Percentiles rank a stretch among this genome's conserved stretches.
Evolutionary conservation across 2,329 filamentous ascomycete genomes (phyloP).

Genomic region (Microdochium paspali): DNA sequence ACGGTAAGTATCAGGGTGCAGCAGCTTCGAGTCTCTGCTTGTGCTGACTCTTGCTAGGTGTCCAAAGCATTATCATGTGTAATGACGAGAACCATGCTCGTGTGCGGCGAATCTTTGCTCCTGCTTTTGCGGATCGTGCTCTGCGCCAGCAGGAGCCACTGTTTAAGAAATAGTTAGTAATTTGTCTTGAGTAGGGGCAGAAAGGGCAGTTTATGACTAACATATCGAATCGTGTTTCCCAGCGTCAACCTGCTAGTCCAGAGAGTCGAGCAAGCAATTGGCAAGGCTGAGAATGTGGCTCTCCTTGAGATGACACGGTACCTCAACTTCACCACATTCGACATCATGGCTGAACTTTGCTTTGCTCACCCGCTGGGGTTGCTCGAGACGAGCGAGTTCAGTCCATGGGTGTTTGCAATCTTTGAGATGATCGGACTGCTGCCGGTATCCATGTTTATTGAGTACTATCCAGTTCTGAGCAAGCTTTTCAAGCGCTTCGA

Average conservation of each 20-base stretch:
- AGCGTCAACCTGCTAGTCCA: too few species aligned
- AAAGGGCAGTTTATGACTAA: too few species aligned
- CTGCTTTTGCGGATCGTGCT: constrained; percentile 9
- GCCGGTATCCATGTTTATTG: constrained; percentile 12
- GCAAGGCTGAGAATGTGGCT: too few species aligned
- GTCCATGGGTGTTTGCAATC: constrained; percentile 10
- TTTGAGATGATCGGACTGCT: constrained; percentile 14
- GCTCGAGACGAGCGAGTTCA: constrained; percentile 8
- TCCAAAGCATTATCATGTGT: too few species aligned
- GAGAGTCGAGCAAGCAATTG: not conserved
- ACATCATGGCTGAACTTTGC: constrained; percentile 11
- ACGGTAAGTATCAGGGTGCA: too few species aligned
- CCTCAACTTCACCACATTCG: constrained; percentile 10
- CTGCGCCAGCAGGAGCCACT: constrained; percentile 11
- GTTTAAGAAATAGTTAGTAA: constrained; percentile 4
- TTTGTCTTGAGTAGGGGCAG: constrained; percentile 1
- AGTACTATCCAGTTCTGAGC: constrained; percentile 12
- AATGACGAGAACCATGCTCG: not conserved
- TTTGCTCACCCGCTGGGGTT: constrained; percentile 10
- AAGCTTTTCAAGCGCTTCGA: constrained; percentile 1
- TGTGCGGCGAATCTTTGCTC: constrained; percentile 1
- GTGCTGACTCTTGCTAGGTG: too few species aligned
- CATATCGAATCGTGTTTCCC: too few species aligned
- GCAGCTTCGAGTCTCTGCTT: too few species aligned
- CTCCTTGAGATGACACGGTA: constrained; percentile 4